A percentile compares a stretch with the other conserved stretches of the same genome.
phyloP scores from a whole-genome alignment of 2,329 filamentous ascomycete genomes.

The Neonectria coccinea region DNA sequence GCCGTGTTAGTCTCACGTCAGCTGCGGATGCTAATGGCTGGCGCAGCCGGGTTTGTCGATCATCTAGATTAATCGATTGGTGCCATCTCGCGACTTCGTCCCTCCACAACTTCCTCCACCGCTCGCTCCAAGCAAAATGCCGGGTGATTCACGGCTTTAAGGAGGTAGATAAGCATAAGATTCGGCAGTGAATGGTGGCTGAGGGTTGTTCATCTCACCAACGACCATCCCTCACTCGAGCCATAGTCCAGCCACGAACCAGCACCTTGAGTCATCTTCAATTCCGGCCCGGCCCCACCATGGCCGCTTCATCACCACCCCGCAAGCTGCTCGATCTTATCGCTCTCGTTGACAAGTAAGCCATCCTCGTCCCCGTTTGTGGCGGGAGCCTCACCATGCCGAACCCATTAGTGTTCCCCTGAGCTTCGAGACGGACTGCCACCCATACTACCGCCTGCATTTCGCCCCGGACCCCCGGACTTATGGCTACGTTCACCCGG shows the following conservation, averaged over 20 bases:
- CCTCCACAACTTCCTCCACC: background rate
- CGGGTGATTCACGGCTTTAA: slow-evolving; percentile 10
- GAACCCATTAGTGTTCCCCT: slow-evolving; percentile 58
- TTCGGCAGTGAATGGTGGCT: background rate
- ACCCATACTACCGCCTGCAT: slow-evolving; percentile 59
- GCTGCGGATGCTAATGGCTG: background rate
- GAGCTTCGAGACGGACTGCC: slow-evolving; percentile 52
- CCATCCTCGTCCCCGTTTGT: background rate
- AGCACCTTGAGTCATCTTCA: background rate
- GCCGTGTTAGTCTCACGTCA: slow-evolving; percentile 1
- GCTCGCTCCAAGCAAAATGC: slow-evolving; percentile 16
- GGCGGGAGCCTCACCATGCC: background rate
- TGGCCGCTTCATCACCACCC: slow-evolving; percentile 28
- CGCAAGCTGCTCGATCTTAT: slow-evolving; percentile 54
- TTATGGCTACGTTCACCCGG: slow-evolving; percentile 63
- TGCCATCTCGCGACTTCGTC: background rate
- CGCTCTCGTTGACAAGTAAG: slow-evolving; percentile 58
- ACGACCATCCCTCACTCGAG: background rate
- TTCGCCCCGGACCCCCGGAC: slow-evolving; percentile 58
- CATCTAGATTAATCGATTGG: background rate
- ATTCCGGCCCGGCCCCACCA: slow-evolving; percentile 14
- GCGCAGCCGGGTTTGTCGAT: background rate
- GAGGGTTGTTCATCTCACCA: background rate
- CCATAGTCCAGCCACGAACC: background rate
- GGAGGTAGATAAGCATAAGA: background rate